A percentile compares a stretch with the other conserved stretches of the same genome.
phyloP scores from a whole-genome alignment of 768 basidiomycete genomes.

The Kwoniella mangroviensis region DNA sequence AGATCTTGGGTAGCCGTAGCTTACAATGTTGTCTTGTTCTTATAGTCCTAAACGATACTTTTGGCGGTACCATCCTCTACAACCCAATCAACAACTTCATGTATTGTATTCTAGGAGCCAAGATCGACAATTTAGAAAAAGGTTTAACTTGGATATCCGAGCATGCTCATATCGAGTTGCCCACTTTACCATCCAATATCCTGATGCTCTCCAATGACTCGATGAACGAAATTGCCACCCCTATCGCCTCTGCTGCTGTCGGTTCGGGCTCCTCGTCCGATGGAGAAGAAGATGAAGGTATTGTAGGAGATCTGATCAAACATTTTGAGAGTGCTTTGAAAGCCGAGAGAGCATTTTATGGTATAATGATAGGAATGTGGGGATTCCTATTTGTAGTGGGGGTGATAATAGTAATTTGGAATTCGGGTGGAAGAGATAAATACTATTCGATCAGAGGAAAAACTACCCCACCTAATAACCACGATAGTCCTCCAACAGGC shows the following conservation, averaged over 20 bases:
- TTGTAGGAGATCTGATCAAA: constrained; percentile 74
- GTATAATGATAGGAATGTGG: constrained; percentile 83
- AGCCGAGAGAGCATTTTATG: constrained; percentile 83
- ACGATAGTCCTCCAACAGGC: background rate
- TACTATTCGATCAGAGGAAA: constrained; percentile 27
- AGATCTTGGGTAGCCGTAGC: background rate
- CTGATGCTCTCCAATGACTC: constrained; percentile 75
- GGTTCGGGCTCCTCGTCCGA: constrained; percentile 64
- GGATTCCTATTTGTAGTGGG: constrained; percentile 80
- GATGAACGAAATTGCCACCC: constrained; percentile 74
- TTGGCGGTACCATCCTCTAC: constrained; percentile 83
- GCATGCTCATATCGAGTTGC: constrained; percentile 79
- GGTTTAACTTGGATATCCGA: constrained; percentile 90
- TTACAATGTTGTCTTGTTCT: background rate
- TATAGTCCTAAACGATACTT: constrained; percentile 63
- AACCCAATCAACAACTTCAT: constrained; percentile 83
- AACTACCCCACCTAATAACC: background rate
- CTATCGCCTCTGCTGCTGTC: constrained; percentile 78
- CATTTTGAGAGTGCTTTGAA: constrained; percentile 73
- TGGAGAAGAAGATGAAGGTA: constrained; percentile 63
- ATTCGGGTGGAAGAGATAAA: constrained; percentile 45
- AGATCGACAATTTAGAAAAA: constrained; percentile 81
- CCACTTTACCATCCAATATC: constrained; percentile 72
- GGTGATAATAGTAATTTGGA: constrained; percentile 49
- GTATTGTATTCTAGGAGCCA: constrained; percentile 86